phyloP scores from a whole-genome alignment of 352 stramenopile species.

The Blastocystis sp. region DNA sequence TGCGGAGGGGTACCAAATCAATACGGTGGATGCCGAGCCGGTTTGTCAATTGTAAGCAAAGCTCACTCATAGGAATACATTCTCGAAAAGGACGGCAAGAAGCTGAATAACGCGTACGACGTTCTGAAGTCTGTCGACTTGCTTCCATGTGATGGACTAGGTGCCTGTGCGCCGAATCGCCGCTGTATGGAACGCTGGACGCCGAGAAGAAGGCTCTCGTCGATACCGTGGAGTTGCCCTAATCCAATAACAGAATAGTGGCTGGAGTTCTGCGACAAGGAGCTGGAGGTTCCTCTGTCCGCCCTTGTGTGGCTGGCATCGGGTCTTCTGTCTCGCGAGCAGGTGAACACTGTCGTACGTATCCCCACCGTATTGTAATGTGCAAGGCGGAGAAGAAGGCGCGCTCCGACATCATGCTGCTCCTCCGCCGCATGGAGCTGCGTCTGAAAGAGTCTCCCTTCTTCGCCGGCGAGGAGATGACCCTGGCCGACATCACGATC shows the following conservation, averaged over 20 bases:
- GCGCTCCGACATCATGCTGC: conserved; percentile 57
- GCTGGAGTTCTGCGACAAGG: conserved; percentile 44
- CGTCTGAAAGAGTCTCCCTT: conserved; percentile 55
- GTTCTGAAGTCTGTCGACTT: conserved; percentile 57
- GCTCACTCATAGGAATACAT: conserved; percentile 31
- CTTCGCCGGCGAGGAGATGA: conserved; percentile 17
- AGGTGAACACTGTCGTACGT: conserved; percentile 33
- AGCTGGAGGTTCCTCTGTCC: conserved; percentile 40
- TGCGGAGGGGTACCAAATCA: background rate
- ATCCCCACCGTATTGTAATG: background rate
- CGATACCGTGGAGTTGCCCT: conserved; percentile 24
- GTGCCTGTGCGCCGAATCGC: conserved; percentile 12
- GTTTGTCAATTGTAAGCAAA: background rate
- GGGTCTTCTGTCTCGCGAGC: conserved; percentile 27
- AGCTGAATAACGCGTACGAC: conserved; percentile 59
- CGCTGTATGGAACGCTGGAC: conserved; percentile 17
- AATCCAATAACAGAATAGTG: conserved; percentile 1
- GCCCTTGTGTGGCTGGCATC: conserved; percentile 33
- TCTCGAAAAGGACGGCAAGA: conserved; percentile 52
- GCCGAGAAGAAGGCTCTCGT: conserved; percentile 21
- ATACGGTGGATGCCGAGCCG: conserved; percentile 39
- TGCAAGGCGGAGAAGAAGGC: conserved; percentile 67
- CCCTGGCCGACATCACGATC: conserved; percentile 55
- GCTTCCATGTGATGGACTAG: background rate
- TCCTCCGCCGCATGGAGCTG: conserved; percentile 43